Conservation (phyloP, 2,329 filamentous ascomycete genomes). For the Trichophaea hybrida region DNA sequence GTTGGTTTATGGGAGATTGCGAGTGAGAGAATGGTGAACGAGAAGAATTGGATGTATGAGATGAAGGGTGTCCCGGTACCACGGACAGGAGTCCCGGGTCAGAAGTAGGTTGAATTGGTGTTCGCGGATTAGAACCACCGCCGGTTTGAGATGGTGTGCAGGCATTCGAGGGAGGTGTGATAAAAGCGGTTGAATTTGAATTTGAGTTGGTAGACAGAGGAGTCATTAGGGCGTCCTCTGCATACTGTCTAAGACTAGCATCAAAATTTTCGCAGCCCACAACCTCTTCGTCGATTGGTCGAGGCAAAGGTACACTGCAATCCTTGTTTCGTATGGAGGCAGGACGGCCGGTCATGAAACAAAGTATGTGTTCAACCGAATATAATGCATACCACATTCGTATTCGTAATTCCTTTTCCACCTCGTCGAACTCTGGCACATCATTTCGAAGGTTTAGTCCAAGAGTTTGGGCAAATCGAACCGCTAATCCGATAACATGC, state of each 20-base stretch:
- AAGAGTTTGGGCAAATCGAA: slow-evolving; percentile 25
- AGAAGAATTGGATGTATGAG: not conserved
- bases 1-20: not conserved
- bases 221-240: slow-evolving; percentile 15
- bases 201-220: not conserved
- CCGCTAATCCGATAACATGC: slow-evolving; percentile 27
- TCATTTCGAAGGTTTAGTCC: slow-evolving; percentile 27
- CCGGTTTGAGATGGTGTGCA: not conserved
- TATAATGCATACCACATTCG: slow-evolving; percentile 24
- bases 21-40: slow-evolving; percentile 10
- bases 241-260: not conserved
- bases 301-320: slow-evolving; percentile 21
- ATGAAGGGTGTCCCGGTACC: not conserved
- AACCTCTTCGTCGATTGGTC: slow-evolving; percentile 20
- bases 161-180: not conserved
- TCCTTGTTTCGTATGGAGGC: slow-evolving; percentile 24
- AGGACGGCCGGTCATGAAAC: slow-evolving; percentile 26
- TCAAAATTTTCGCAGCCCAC: slow-evolving; percentile 4
- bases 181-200: not conserved
- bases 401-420: slow-evolving; percentile 26
- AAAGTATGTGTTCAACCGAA: slow-evolving; percentile 21
- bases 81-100: not conserved
- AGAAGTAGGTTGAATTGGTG: not conserved
- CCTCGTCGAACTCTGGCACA: slow-evolving; percentile 22
- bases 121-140: not conserved